Base-by-base conservation (phyloP, 192 early-diverging fungal genomes). In the Podila epigama region DNA sequence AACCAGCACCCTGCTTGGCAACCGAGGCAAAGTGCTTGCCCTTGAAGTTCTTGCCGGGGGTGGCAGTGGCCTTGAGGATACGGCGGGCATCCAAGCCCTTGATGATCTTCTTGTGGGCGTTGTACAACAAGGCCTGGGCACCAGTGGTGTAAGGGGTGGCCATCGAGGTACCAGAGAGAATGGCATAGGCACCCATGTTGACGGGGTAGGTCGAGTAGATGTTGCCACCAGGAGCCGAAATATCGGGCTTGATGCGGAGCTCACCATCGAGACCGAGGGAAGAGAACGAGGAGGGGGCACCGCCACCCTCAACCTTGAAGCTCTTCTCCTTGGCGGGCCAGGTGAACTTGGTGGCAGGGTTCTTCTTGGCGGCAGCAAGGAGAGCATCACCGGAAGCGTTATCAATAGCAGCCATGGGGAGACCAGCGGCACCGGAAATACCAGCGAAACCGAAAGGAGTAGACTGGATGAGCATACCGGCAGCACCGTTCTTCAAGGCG, bases 241-340 rank as follows among this genome's bases (percentile, higher is more conserved):
- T 33, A 63, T 87, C 79, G 28, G 85, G 85, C 48, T 87, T 87
- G 29, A 88, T 58, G n/a, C 84, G 68, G 39, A 96, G 79, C 52
- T 93, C 87, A 22, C 82, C 83, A 55, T 85, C 89, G 0, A 91
- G 84, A 31, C 96, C 96, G 55, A 84, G 85, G 34, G 90, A 91
- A 12, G 91, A 91, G 64, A 92, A 94, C 52, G 61, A 63, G 18
- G 93, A 93, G 13, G 92, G 79, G 15, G 80, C 87, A 48, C 88
- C 88, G 35, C 79, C 82, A 35, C 59, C 63, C 42, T 66, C 55
- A 51, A 48, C 48, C 3, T 16, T 22, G 40, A 66, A 51, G 37
- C 37, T 67, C 32, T n/a, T 48, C 4, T 37, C 35, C 4, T 20
- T 13, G 13, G 58, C 42, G 57, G 33, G 50, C 51, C 61, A 82